Evolutionary conservation across 352 stramenopile genomes (phyloP), one percentile per base, ranked within the genome.

Genomic region (Pythium inflatum): DNA sequence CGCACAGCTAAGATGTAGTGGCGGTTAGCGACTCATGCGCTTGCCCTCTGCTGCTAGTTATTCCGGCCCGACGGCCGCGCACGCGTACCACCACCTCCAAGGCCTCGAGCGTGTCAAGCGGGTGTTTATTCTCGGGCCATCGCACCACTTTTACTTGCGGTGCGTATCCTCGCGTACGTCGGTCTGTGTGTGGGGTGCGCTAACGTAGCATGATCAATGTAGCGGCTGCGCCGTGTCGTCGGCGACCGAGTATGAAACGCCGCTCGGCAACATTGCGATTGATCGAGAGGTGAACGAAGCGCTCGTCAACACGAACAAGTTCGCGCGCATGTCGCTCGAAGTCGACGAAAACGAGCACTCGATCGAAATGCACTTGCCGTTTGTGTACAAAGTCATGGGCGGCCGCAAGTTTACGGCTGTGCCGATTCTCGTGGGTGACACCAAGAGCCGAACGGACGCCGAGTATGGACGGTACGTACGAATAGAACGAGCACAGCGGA

Each of bases 301-400:
- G 63, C 86, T 98, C 30, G 79, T 97, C 55, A 75, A 85, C 49
- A 94, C 83, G 45, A 85, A 84, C 28, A 91, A 91, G 53, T 94
- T 94, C 66, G 71, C 73, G 24, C 89, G 75, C 63, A 93, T 95
- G 84, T 86, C 84, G 31, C 80, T 92, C 60, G 81, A 85, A 50
- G 88, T 97, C 6, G 97, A 99, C 70, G 95, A 99, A 68, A 82
- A 97, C 41, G 97, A 99, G 75, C 95, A 98, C 76, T 98, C 91
- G 54, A 98, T 98, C 55, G 97, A 99, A 78, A 98, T 99, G 95
- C 96, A 99, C 63, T 90, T 99, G 68, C 97, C 97, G 18, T 99
- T 95, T 67, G 90, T 98, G 62, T 82, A 84, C 66, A 97, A 98
- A 76, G 81, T 91, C 30, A 88, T 94, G 82, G 77, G 83, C 56